A percentile compares a stretch with the other conserved stretches of the same genome.
phyloP scores from a whole-genome alignment of 352 stramenopile genomes.

The Phytophthora meadii region DNA sequence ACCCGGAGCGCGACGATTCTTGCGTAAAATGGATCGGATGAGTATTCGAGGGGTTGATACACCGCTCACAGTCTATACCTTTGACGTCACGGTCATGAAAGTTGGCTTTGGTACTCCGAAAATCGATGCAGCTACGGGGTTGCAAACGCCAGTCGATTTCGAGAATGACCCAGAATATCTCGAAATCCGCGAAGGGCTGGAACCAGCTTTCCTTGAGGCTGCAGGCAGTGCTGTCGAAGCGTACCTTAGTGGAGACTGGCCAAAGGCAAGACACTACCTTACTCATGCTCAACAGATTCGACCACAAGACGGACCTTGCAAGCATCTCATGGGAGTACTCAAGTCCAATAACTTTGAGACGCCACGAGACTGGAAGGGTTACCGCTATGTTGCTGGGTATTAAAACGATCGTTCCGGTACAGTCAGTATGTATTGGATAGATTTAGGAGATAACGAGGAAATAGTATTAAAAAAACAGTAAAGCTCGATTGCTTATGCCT shows the following conservation, averaged over 20 bases:
- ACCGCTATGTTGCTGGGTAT: slow-evolving; percentile 88
- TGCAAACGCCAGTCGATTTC: slow-evolving; percentile 80
- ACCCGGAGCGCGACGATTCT: slow-evolving; percentile 68
- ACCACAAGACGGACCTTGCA: slow-evolving; percentile 90
- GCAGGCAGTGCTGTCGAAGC: slow-evolving; percentile 70
- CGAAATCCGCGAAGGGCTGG: slow-evolving; percentile 82
- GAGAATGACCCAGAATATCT: slow-evolving; percentile 86
- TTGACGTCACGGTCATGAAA: slow-evolving; percentile 86
- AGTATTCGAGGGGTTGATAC: slow-evolving; percentile 83
- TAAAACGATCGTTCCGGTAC: slow-evolving; percentile 22
- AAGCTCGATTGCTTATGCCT: slow-evolving; percentile 11
- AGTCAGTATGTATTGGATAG: no score
- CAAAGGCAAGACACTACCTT: slow-evolving; percentile 77
- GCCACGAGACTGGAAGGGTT: slow-evolving; percentile 93
- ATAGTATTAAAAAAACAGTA: slow-evolving; percentile 2
- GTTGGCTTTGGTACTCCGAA: slow-evolving; percentile 78
- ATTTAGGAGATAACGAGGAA: not conserved
- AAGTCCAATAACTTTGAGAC: slow-evolving; percentile 83
- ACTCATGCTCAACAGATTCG: slow-evolving; percentile 77
- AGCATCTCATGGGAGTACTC: slow-evolving; percentile 92
- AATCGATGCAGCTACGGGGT: slow-evolving; percentile 61
- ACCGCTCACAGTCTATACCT: slow-evolving; percentile 87
- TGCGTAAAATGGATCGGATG: slow-evolving; percentile 89
- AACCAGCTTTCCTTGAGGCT: slow-evolving; percentile 83
- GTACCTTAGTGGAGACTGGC: slow-evolving; percentile 80